Evolutionary conservation across 1,139 yeast genomes (phyloP).

Genomic region (Pichia sp.): DNA sequence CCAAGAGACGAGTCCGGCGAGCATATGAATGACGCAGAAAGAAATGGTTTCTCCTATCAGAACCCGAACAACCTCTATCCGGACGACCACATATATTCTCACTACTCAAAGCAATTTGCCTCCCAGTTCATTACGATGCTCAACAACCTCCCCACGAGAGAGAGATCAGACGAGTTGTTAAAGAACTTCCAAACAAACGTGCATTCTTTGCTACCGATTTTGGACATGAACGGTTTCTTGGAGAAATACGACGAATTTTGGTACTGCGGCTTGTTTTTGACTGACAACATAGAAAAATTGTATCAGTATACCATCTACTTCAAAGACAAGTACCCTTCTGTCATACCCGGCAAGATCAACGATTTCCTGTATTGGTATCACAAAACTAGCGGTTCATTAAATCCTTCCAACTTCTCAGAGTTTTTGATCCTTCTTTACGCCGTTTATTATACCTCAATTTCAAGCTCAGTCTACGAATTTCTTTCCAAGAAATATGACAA

Average conservation of each 20-base stretch:
- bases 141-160: slow-evolving; percentile 35
- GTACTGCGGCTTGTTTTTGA: slow-evolving; percentile 32
- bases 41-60: neutral
- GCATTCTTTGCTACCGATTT: slow-evolving; percentile 50
- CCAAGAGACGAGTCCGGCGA: slow-evolving; percentile 1
- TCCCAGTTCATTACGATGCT: slow-evolving; percentile 26
- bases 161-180: slow-evolving; percentile 47
- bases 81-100: slow-evolving; percentile 6
- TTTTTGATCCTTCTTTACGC: slow-evolving; percentile 23
- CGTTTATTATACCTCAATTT: slow-evolving; percentile 21
- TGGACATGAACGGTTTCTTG: slow-evolving; percentile 40
- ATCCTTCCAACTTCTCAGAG: slow-evolving; percentile 21
- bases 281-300: slow-evolving; percentile 22
- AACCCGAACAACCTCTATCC: neutral
- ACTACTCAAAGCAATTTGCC: slow-evolving; percentile 15
- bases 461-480: slow-evolving; percentile 20
- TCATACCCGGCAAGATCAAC: slow-evolving; percentile 16
- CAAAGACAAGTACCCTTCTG: slow-evolving; percentile 8
- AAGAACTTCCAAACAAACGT: slow-evolving; percentile 48
- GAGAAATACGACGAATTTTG: slow-evolving; percentile 49
- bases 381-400: slow-evolving; percentile 19
- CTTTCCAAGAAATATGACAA: slow-evolving; percentile 14
- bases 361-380: slow-evolving; percentile 25
- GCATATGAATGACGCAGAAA: neutral
- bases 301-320: slow-evolving; percentile 19